Percentiles rank a stretch among this genome's conserved stretches.
phyloP scores from a whole-genome alignment of 2,329 filamentous ascomycete genomes.

The Claviceps sp. region DNA sequence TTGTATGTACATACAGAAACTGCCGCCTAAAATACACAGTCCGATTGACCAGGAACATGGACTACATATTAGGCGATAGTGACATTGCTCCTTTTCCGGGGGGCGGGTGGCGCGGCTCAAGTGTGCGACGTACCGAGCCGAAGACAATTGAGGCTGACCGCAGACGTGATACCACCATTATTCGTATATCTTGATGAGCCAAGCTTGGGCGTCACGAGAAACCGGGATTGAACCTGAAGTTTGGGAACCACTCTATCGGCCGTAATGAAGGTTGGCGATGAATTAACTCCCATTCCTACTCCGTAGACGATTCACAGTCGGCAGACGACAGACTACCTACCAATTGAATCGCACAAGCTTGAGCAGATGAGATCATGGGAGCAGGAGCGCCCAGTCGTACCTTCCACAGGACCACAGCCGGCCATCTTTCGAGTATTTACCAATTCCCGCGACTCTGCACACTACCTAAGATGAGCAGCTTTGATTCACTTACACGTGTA shows the following conservation, averaged over 20 bases:
- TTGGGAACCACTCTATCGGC: too few relatives aligned
- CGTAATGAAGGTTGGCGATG: too few relatives aligned
- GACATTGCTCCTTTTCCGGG: background rate
- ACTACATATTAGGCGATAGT: background rate
- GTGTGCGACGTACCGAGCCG: background rate
- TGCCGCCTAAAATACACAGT: background rate
- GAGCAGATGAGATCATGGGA: background rate
- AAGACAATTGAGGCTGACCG: background rate
- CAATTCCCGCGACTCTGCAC: too few relatives aligned
- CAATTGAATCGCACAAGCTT: background rate
- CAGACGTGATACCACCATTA: too few relatives aligned
- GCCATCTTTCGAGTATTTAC: background rate
- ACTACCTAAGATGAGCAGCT: too few relatives aligned
- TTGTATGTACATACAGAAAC: background rate
- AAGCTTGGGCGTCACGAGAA: too few relatives aligned
- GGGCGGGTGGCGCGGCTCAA: too few relatives aligned
- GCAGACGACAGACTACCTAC: too few relatives aligned
- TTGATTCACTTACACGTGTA: background rate
- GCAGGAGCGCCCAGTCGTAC: background rate
- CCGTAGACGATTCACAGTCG: too few relatives aligned
- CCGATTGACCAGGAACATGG: background rate
- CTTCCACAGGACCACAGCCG: background rate
- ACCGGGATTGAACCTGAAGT: background rate
- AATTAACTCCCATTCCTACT: too few relatives aligned
- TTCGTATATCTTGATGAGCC: too few relatives aligned